phyloP scores from a whole-genome alignment of 441 rosid genomes.

The Biscutella laevigata region DNA sequence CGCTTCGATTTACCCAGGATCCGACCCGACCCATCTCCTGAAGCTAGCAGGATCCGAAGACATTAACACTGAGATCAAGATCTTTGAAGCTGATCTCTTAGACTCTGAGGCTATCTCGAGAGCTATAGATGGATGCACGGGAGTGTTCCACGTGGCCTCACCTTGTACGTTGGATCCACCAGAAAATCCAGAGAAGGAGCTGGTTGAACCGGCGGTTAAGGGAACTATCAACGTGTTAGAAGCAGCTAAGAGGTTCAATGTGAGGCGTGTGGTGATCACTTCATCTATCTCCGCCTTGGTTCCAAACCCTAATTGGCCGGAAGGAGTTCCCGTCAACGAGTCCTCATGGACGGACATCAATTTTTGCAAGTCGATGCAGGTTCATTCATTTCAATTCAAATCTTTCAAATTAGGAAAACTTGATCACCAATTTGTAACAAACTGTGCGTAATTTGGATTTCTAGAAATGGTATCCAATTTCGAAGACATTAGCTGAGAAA shows the following conservation, averaged over 20 bases:
- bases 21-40: conserved; percentile 43
- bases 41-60: conserved; percentile 38
- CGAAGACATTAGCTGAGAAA: conserved; percentile 81
- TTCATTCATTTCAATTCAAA: neutral
- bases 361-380: conserved; percentile 62
- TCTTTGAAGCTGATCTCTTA: conserved; percentile 56
- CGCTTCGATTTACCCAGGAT: conserved; percentile 56
- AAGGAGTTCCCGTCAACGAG: conserved; percentile 43
- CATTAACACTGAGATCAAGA: conserved; percentile 25
- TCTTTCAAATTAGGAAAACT: too few relatives aligned
- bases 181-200: conserved; percentile 49
- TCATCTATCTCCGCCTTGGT: conserved; percentile 75
- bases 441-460: neutral
- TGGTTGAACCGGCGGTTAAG: conserved; percentile 67
- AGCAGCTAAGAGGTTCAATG: conserved; percentile 46
- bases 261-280: conserved; percentile 69
- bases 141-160: conserved; percentile 88
- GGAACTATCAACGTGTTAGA: conserved; percentile 66
- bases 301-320: conserved; percentile 66
- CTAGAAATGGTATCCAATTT: conserved; percentile 80
- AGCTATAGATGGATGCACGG: conserved; percentile 62
- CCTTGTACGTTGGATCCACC: conserved; percentile 68
- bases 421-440: neutral
- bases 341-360: conserved; percentile 75
- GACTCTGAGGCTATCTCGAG: conserved; percentile 42